Evolutionary conservation across 306 rosid species (phyloP), one percentile per base, ranked within the genome.

Genomic region (Malus sieversii): DNA sequence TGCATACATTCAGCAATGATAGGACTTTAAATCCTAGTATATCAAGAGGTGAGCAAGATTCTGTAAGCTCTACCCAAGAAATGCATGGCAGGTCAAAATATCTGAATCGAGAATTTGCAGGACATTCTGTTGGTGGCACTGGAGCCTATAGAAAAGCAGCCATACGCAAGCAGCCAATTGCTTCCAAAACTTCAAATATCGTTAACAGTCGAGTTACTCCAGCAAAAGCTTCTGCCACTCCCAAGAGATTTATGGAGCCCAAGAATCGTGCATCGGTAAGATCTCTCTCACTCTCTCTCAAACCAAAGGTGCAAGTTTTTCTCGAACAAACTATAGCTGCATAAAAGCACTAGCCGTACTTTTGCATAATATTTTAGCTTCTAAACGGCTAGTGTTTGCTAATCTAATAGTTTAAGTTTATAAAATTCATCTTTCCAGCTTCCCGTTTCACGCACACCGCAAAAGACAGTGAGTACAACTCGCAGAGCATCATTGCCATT

Each of bases 401-500:
- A 46, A 70, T 64, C 23, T 72, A 55, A 9, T 67, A 45, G 66
- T 59, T 75, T 85, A 78, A 76, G 80, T 78, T 85, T n/a, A 14
- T 76, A 3, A 78, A 69, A 71, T 69, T 62, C 71, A 5, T 76
- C 27, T 45, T 62, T 67, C 15, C 87, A 96, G 98, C 84, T 77
- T 68, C 88, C 92, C 13, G 77, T 66, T 88, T 84, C 93, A 60
- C 65, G 27, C 45, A 72, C 79, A 40, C 78, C 81, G 23, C 77
- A 81, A 77, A 87, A 86, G 78, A 76, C 85, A 45, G 77, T 71
- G 74, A 78, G 74, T 74, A 70, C 88, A 61, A 80, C 80, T 72
- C 93, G 97, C 66, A 85, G 99, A 71, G 93, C 93, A 63, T 96
- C 99, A 33, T 86, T 96, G 82, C 99, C 98, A 10, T 71, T 90